Conservation (phyloP, 768 basidiomycete genomes). For the Lactifluus subvellereus region DNA sequence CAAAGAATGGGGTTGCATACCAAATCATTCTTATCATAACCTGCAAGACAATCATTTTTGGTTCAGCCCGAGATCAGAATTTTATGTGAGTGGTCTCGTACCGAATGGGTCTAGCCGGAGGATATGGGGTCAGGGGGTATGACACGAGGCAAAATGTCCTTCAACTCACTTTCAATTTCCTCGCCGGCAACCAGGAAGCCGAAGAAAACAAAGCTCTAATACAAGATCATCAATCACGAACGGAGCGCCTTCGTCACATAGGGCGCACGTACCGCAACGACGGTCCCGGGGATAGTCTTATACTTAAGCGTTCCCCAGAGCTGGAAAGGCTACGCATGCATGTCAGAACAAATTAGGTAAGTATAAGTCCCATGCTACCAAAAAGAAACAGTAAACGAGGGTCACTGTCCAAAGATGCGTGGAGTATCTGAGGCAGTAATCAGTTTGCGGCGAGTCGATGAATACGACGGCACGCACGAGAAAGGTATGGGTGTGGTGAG, state of each 20-base stretch:
- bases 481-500: constrained; percentile 74
- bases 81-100: constrained; percentile 22
- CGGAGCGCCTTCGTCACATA: background rate
- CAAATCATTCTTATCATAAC: constrained; percentile 71
- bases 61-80: constrained; percentile 9
- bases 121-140: constrained; percentile 11
- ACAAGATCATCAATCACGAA: background rate
- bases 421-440: constrained; percentile 43
- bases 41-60: constrained; percentile 19
- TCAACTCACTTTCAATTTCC: constrained; percentile 62
- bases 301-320: constrained; percentile 49
- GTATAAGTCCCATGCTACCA: constrained; percentile 38
- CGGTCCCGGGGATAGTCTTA: constrained; percentile 61
- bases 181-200: constrained; percentile 70
- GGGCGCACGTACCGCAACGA: constrained; percentile 39
- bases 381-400: constrained; percentile 49
- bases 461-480: constrained; percentile 40
- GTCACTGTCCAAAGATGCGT: constrained; percentile 66
- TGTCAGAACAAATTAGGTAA: constrained; percentile 7
- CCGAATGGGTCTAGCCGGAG: constrained; percentile 41
- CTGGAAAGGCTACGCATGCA: constrained; percentile 51
- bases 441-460: background rate
- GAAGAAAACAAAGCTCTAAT: constrained; percentile 62
- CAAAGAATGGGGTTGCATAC: constrained; percentile 33
- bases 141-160: constrained; percentile 2